Conservation (phyloP, 148 eudicot species). For the Fagopyrum homotropicum region DNA sequence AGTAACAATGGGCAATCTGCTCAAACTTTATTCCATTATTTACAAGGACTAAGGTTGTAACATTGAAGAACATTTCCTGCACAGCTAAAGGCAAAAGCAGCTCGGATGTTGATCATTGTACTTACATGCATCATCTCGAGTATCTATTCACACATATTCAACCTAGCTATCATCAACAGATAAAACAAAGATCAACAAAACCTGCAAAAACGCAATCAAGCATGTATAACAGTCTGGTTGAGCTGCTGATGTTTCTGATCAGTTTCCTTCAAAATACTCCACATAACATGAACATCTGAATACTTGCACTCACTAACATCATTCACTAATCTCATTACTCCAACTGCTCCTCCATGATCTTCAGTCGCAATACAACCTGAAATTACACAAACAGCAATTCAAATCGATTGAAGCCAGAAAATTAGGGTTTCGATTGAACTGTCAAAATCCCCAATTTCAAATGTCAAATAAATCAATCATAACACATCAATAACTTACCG, state of each 20-base stretch:
- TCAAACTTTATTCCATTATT: no score
- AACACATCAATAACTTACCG: no score
- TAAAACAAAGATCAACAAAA: neutral
- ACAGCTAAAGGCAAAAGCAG: neutral
- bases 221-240: neutral
- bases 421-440: neutral
- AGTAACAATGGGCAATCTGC: no score
- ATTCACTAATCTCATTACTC: neutral
- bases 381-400: neutral
- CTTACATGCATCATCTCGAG: conserved; percentile 9
- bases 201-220: neutral
- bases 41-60: neutral
- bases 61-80: neutral
- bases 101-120: neutral
- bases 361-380: neutral
- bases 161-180: neutral
- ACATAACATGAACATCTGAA: conserved; percentile 13
- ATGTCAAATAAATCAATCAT: no score
- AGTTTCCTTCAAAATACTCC: conserved; percentile 6
- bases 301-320: conserved; percentile 11
- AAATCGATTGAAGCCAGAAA: neutral
- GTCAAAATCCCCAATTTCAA: no score
- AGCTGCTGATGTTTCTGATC: conserved; percentile 4
- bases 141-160: neutral
- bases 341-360: neutral